Evolutionary conservation across 2,329 filamentous ascomycete species (phyloP).

Genomic region (Penicillium sp.): DNA sequence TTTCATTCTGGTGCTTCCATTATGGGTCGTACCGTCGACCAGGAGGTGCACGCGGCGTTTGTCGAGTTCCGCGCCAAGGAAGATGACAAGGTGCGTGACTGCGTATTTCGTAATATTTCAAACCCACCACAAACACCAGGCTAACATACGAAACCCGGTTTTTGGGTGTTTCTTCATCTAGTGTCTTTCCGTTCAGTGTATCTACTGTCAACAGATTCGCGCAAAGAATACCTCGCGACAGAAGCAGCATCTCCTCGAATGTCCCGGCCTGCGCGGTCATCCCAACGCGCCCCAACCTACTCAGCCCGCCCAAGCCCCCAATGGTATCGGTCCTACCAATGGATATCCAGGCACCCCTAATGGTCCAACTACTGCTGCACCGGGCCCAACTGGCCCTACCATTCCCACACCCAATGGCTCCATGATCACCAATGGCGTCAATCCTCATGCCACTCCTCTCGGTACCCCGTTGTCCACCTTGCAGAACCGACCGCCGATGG

Average conservation of each 20-base stretch:
- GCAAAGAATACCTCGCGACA: conserved; percentile 55
- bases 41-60: conserved; percentile 54
- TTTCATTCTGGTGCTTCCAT: conserved; percentile 27
- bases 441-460: conserved; percentile 44
- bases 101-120: conserved; percentile 46
- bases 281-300: conserved; percentile 44
- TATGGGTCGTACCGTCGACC: conserved; percentile 54
- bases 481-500: conserved; percentile 41
- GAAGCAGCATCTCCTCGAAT: conserved; percentile 53
- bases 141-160: conserved; percentile 34
- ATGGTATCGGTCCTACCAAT: conserved; percentile 43
- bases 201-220: conserved; percentile 54
- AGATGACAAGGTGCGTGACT: conserved; percentile 50
- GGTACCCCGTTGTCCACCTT: conserved; percentile 44
- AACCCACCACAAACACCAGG: conserved; percentile 26
- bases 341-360: conserved; percentile 46
- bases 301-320: conserved; percentile 39
- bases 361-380: conserved; percentile 34
- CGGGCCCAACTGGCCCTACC: conserved; percentile 33
- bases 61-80: conserved; percentile 56
- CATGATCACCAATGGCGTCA: conserved; percentile 47
- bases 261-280: conserved; percentile 49
- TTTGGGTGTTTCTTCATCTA: conserved; percentile 26
- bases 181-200: conserved; percentile 55
- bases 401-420: conserved; percentile 44